Conservation (phyloP, 1,284 basidiomycete species). For the Stygiomarasmius scandens region DNA sequence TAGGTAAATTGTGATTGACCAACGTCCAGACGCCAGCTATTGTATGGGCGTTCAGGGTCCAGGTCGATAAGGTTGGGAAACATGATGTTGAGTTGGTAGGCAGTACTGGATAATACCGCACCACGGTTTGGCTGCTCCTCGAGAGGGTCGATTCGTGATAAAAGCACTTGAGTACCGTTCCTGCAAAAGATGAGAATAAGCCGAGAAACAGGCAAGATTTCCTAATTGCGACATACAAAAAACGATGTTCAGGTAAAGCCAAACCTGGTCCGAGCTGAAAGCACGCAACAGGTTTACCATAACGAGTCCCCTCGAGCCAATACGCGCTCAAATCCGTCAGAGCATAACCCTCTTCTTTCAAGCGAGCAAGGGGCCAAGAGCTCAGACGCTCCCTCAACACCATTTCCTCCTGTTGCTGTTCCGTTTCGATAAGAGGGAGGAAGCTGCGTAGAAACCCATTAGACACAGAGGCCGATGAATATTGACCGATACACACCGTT, state of each 20-base stretch:
- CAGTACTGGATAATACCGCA: conserved; percentile 51
- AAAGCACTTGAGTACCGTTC: conserved; percentile 64
- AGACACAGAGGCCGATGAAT: neutral
- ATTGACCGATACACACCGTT: conserved; percentile 42
- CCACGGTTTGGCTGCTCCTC: conserved; percentile 55
- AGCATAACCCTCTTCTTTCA: conserved; percentile 71
- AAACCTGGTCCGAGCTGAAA: conserved; percentile 63
- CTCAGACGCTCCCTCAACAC: conserved; percentile 62
- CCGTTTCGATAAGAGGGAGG: conserved; percentile 59
- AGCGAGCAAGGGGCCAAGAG: conserved; percentile 61
- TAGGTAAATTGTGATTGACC: conserved; percentile 69
- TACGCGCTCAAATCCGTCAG: conserved; percentile 64
- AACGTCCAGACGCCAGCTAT: conserved; percentile 75
- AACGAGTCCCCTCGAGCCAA: conserved; percentile 63
- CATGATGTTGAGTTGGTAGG: conserved; percentile 56
- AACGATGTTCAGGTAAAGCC: conserved; percentile 58
- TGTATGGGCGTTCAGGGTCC: conserved; percentile 31
- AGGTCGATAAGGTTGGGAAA: conserved; percentile 53
- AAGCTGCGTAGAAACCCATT: conserved; percentile 49
- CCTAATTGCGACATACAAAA: conserved; percentile 50
- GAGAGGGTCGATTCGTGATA: conserved; percentile 66
- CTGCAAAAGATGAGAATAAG: conserved; percentile 35
- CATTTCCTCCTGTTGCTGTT: conserved; percentile 65
- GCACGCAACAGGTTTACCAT: conserved; percentile 62
- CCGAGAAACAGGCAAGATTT: conserved; percentile 2